A percentile compares a stretch with the other conserved stretches of the same genome.
These are phyloP conservation scores for Podospora appendiculata DNA, from an alignment of 495 filamentous ascomycete genomes.

Conservation along the genomic window DNA sequence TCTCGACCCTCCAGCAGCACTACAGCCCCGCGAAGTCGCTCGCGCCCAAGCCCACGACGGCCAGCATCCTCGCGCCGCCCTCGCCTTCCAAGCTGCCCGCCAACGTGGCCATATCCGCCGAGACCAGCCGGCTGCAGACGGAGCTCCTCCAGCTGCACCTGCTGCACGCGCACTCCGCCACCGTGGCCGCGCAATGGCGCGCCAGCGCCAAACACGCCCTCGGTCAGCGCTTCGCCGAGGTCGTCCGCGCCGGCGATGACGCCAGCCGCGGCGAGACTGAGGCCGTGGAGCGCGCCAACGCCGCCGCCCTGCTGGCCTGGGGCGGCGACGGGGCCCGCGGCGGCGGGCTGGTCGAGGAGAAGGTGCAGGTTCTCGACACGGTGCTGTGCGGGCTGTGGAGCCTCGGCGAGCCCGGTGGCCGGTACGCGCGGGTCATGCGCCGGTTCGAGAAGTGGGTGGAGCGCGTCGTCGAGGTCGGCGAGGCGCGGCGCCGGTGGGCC, in stretches of 20 bases:
- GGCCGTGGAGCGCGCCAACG: conserved; percentile 27
- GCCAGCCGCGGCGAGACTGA: conserved; percentile 22
- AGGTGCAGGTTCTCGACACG: conserved; percentile 43
- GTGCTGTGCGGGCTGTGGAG: conserved; percentile 43
- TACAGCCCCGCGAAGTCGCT: conserved; percentile 57
- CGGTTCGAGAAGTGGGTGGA: conserved; percentile 46
- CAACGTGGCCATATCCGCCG: conserved; percentile 49
- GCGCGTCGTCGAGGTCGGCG: conserved; percentile 32
- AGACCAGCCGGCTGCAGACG: conserved; percentile 56
- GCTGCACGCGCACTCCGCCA: conserved; percentile 45
- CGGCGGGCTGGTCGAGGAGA: conserved; percentile 34
- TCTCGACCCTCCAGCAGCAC: conserved; percentile 62
- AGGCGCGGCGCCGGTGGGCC: conserved; percentile 11
- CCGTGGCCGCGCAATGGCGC: conserved; percentile 33
- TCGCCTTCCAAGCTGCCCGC: conserved; percentile 43
- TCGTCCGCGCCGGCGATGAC: conserved; percentile 24
- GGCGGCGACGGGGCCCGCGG: background rate
- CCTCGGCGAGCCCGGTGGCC: conserved; percentile 39
- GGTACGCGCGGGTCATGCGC: conserved; percentile 37
- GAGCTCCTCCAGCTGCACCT: conserved; percentile 68
- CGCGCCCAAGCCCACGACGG: conserved; percentile 48
- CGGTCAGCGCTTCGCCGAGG: conserved; percentile 27
- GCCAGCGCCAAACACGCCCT: conserved; percentile 37
- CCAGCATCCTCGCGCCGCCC: conserved; percentile 43
- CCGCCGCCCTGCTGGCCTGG: conserved; percentile 27